A percentile compares a stretch with the other conserved stretches of the same genome.
phyloP scores from a whole-genome alignment of 352 stramenopile species.

The Phytophthora crassamura region DNA sequence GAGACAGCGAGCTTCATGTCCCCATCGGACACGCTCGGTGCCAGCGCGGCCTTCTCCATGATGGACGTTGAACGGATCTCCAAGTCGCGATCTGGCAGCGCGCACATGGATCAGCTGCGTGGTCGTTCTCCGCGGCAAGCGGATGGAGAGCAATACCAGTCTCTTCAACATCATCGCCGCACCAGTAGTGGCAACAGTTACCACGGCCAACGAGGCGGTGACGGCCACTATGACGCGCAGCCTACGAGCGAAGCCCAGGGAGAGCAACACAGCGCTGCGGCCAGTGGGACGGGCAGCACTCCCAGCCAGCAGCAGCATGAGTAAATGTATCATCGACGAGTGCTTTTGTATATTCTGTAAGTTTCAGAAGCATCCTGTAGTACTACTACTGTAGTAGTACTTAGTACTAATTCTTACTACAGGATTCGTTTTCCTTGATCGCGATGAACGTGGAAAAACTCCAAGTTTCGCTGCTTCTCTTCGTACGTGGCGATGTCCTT shows the following conservation, averaged over 20 bases:
- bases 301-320: slow-evolving; percentile 24
- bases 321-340: not conserved
- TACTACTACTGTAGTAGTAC: too few relatives aligned
- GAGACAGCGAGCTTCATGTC: slow-evolving; percentile 40
- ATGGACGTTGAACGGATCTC: slow-evolving; percentile 68
- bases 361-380: too few relatives aligned
- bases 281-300: not conserved
- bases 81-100: slow-evolving; percentile 19
- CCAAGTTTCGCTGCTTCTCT: slow-evolving; percentile 70
- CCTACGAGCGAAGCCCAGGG: slow-evolving; percentile 14
- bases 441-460: slow-evolving; percentile 68
- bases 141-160: slow-evolving; percentile 22
- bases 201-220: slow-evolving; percentile 23
- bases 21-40: slow-evolving; percentile 20
- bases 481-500: slow-evolving; percentile 44
- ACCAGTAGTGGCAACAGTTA: slow-evolving; percentile 34
- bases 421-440: slow-evolving; percentile 2
- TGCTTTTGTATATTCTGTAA: too few relatives aligned
- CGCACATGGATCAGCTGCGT: slow-evolving; percentile 24
- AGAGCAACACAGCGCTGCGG: slow-evolving; percentile 12
- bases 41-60: slow-evolving; percentile 63
- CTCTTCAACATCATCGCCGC: slow-evolving; percentile 13
- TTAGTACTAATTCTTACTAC: too few relatives aligned
- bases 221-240: slow-evolving; percentile 25
- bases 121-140: slow-evolving; percentile 28